These are phyloP conservation scores for Pseudocercospora fuligena DNA, from an alignment of 2,329 filamentous ascomycete genomes.

Conservation along the genomic window DNA sequence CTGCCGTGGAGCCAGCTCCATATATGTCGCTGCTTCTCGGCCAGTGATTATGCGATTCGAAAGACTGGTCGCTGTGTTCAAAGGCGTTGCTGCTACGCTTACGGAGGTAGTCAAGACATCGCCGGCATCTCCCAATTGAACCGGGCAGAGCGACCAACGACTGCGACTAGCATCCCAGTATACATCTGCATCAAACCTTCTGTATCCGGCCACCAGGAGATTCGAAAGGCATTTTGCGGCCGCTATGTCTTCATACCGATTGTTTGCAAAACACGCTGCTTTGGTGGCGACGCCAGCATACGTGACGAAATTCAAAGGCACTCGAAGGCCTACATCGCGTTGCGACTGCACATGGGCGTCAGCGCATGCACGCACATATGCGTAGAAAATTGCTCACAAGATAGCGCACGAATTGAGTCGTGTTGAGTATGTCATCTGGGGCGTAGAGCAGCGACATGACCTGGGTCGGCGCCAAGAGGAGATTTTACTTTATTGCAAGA, in stretches of 20 bases:
- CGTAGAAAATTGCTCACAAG: slow-evolving; percentile 33
- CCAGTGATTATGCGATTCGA: slow-evolving; percentile 14
- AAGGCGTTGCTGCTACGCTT: slow-evolving; percentile 18
- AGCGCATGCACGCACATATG: slow-evolving; percentile 3
- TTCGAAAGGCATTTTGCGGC: slow-evolving; percentile 65
- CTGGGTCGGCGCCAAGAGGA: background rate
- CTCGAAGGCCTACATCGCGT: slow-evolving; percentile 62
- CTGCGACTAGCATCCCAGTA: slow-evolving; percentile 64
- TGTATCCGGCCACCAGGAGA: slow-evolving; percentile 64
- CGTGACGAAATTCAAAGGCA: slow-evolving; percentile 68
- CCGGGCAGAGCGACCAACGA: slow-evolving; percentile 66
- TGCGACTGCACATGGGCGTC: slow-evolving; percentile 55
- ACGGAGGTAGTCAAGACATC: slow-evolving; percentile 21
- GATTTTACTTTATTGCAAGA: background rate
- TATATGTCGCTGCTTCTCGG: background rate
- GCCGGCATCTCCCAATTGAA: slow-evolving; percentile 45
- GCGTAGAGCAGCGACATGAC: slow-evolving; percentile 12
- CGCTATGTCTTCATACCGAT: slow-evolving; percentile 58
- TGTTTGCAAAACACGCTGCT: slow-evolving; percentile 62
- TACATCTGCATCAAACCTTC: slow-evolving; percentile 62
- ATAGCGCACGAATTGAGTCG: slow-evolving; percentile 20
- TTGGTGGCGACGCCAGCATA: slow-evolving; percentile 61
- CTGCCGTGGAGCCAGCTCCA: slow-evolving; percentile 8
- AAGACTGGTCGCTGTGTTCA: slow-evolving; percentile 15
- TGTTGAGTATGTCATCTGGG: slow-evolving; percentile 2